phyloP scores from a whole-genome alignment of 2,329 filamentous ascomycete genomes.

The Fusarium albidum region DNA sequence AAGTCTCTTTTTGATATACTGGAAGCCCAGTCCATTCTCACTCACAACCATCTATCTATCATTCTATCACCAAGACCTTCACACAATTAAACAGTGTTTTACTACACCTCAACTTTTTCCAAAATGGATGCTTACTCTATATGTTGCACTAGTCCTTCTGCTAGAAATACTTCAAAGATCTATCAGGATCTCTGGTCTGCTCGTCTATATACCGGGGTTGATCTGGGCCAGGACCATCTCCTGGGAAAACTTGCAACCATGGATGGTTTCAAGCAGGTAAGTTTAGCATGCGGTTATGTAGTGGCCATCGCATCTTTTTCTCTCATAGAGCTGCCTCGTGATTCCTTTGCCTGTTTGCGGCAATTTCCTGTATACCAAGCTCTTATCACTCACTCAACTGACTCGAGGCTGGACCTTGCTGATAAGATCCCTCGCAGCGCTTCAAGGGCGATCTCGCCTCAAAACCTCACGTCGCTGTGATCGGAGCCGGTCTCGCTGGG shows the following conservation, averaged over 20 bases:
- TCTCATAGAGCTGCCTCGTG: conserved; percentile 7
- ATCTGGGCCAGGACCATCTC: conserved; percentile 44
- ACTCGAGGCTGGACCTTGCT: conserved; percentile 33
- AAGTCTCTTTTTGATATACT: conserved; percentile 16
- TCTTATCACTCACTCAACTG: conserved; percentile 10
- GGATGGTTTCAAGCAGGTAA: conserved; percentile 49
- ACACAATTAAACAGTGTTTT: conserved; percentile 6
- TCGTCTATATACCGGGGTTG: conserved; percentile 47
- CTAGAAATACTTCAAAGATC: conserved; percentile 55
- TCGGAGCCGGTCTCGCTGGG: conserved; percentile 76
- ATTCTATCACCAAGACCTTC: conserved; percentile 3
- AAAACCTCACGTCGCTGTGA: conserved; percentile 67
- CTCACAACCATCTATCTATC: conserved; percentile 1
- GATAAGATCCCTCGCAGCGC: conserved; percentile 37
- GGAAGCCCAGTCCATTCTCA: conserved; percentile 28
- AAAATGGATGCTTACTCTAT: conserved; percentile 63
- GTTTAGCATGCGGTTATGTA: not conserved
- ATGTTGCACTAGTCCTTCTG: conserved; percentile 55
- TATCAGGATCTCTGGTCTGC: conserved; percentile 58
- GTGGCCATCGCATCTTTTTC: not conserved
- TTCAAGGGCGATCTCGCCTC: conserved; percentile 21
- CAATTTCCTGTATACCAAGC: not conserved
- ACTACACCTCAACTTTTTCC: not conserved
- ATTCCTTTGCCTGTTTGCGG: conserved; percentile 1
- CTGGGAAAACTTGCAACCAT: conserved; percentile 41